Base-by-base conservation (phyloP, 352 stramenopile genomes). In the Blastocystis sp. region DNA sequence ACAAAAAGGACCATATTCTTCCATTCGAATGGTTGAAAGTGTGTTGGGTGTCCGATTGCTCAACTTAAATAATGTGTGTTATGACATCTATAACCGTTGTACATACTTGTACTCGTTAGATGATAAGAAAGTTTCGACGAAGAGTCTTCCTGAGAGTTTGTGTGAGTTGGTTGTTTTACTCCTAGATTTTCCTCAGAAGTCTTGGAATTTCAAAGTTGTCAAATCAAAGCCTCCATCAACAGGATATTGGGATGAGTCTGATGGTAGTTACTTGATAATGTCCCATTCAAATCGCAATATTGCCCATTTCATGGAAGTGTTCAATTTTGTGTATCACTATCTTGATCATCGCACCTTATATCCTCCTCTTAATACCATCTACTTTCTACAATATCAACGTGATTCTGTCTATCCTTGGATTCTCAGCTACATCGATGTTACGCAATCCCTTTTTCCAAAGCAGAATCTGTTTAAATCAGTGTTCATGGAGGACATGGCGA, bases 271-370 rank as follows among this genome's bases (percentile, higher is more conserved):
- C 51, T 21, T 80, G 27, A 80, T 80, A 52, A 7, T 80, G 1
- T 80, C 49, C 24, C 69, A 80, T 32, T 80, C 69, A 6, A 80
- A 80, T 21, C 69, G 69, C 39, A 80, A 80, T 32, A 80, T 80
- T 32, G 69, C 69, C 6, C 69, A 80, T 52, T 75, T 86, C 24
- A 75, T 57, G 14, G 75, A 86, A 35, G 75, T 75, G 14, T 75
- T 86, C 35, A 86, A 86, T 35, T 86, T 75, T 46, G 75, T 86
- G 9, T 86, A 59, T 29, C 75, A 86, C 39, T 80, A 80, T 37
- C 42, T 80, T 14, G 46, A 80, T 37, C 46, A 80, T 32, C 42
- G 37, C 11, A 3, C 39, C 4, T 29, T n/a, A 12, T 80, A 80
- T 32, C 69, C 42, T 19, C 21, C 69, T 7, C 24, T 80, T 21